A percentile compares a stretch with the other conserved stretches of the same genome.
Conservation (phyloP, 495 filamentous ascomycete genomes). For the Hypomontagnella monticulosa region DNA sequence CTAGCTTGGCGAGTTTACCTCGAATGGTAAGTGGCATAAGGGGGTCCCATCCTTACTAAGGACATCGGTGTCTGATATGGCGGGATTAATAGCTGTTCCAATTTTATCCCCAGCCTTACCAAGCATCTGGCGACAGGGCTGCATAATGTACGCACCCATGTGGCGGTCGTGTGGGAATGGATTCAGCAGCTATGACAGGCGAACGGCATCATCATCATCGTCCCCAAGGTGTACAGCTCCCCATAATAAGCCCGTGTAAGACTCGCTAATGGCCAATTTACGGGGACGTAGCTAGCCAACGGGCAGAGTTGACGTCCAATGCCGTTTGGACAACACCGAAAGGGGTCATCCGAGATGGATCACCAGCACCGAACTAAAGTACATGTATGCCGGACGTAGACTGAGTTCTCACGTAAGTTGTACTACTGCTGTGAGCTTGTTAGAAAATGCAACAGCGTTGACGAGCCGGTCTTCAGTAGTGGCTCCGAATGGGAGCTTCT, state of each 20-base stretch:
- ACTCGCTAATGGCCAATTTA: slow-evolving; percentile 4
- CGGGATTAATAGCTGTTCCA: slow-evolving; percentile 32
- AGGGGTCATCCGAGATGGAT: neutral
- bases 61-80: slow-evolving; percentile 51
- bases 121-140: slow-evolving; percentile 33
- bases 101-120: slow-evolving; percentile 41
- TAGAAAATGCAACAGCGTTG: too few species aligned
- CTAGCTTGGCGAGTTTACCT: slow-evolving; percentile 10
- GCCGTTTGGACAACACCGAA: neutral
- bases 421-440: neutral
- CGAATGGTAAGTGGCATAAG: slow-evolving; percentile 54
- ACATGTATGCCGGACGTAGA: slow-evolving; percentile 7
- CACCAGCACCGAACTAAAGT: neutral
- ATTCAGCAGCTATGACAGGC: slow-evolving; percentile 7
- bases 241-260: slow-evolving; percentile 16
- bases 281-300: neutral
- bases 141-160: slow-evolving; percentile 19
- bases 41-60: slow-evolving; percentile 59
- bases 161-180: slow-evolving; percentile 1
- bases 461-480: too few species aligned
- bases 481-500: too few species aligned
- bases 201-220: neutral
- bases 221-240: neutral
- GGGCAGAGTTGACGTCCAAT: neutral
- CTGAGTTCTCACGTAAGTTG: slow-evolving; percentile 13